phyloP scores from a whole-genome alignment of 2,329 filamentous ascomycete species.

The Whalleya microplaca region DNA sequence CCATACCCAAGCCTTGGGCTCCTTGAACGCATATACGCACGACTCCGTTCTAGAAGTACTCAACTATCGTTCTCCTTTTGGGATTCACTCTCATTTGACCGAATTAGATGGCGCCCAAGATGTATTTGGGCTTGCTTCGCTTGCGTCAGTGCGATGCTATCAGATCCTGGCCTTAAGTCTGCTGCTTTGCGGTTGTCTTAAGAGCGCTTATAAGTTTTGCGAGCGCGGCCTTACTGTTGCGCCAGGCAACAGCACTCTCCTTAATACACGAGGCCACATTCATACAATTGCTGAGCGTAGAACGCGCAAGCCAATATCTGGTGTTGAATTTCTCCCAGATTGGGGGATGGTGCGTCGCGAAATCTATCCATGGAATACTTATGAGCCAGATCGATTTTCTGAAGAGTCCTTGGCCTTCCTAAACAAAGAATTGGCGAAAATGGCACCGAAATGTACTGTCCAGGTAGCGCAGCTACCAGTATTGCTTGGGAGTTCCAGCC shows the following conservation, averaged over 20 bases:
- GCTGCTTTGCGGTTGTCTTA: slow-evolving; percentile 68
- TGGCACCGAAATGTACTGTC: slow-evolving; percentile 83
- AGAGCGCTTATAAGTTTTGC: slow-evolving; percentile 69
- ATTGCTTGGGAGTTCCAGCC: slow-evolving; percentile 61
- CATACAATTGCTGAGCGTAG: slow-evolving; percentile 54
- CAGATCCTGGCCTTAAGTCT: slow-evolving; percentile 62
- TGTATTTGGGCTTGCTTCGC: slow-evolving; percentile 47
- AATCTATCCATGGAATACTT: slow-evolving; percentile 70
- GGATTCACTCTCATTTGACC: slow-evolving; percentile 38
- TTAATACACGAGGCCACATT: slow-evolving; percentile 58
- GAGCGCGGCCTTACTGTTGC: slow-evolving; percentile 61
- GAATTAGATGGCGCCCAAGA: slow-evolving; percentile 40
- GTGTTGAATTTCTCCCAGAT: slow-evolving; percentile 65
- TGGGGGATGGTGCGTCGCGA: slow-evolving; percentile 70
- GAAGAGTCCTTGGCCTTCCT: slow-evolving; percentile 70
- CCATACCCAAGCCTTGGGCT: slow-evolving; percentile 67
- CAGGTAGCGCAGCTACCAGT: slow-evolving; percentile 75
- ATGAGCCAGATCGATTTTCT: slow-evolving; percentile 73
- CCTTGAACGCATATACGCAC: slow-evolving; percentile 47
- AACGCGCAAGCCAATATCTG: slow-evolving; percentile 50
- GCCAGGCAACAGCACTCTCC: slow-evolving; percentile 59
- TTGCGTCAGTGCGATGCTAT: slow-evolving; percentile 61
- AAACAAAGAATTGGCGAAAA: slow-evolving; percentile 68
- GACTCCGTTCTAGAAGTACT: slow-evolving; percentile 50
- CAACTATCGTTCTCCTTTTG: slow-evolving; percentile 45